Evolutionary conservation across 208 protist genomes (phyloP).

Genomic region (Trypanosoma caninum): DNA sequence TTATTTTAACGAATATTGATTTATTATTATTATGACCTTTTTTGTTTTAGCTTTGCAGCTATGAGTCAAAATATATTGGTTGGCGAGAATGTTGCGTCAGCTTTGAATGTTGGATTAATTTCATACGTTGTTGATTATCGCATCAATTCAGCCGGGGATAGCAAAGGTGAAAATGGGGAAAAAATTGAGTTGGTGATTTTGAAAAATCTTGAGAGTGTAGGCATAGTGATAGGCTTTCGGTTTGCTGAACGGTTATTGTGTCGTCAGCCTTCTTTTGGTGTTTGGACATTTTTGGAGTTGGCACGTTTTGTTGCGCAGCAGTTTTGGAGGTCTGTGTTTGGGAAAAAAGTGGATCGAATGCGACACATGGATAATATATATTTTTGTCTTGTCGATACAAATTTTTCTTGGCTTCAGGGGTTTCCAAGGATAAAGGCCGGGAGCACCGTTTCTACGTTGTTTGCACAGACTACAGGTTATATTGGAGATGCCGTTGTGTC

Average conservation of each 20-base stretch:
- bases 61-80: constrained; percentile 38
- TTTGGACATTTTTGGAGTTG: constrained; percentile 46
- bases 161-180: constrained; percentile 10
- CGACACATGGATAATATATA: constrained; percentile 62
- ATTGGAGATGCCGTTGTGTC: neutral
- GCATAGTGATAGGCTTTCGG: constrained; percentile 56
- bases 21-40: constrained; percentile 4
- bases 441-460: constrained; percentile 31
- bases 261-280: constrained; percentile 57
- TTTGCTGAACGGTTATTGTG: constrained; percentile 73
- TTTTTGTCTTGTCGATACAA: constrained; percentile 49
- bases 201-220: constrained; percentile 49
- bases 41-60: neutral
- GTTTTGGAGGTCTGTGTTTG: constrained; percentile 71
- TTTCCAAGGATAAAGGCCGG: constrained; percentile 36
- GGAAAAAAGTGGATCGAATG: constrained; percentile 69
- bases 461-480: constrained; percentile 23
- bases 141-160: constrained; percentile 11
- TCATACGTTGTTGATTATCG: constrained; percentile 32
- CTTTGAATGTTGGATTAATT: constrained; percentile 47
- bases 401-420: constrained; percentile 66
- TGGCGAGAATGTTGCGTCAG: constrained; percentile 48
- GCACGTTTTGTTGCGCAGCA: constrained; percentile 62
- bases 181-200: constrained; percentile 24
- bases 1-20: no score